Evolutionary conservation across 495 filamentous ascomycete species (phyloP).

Genomic region (Xylaria intraflava): DNA sequence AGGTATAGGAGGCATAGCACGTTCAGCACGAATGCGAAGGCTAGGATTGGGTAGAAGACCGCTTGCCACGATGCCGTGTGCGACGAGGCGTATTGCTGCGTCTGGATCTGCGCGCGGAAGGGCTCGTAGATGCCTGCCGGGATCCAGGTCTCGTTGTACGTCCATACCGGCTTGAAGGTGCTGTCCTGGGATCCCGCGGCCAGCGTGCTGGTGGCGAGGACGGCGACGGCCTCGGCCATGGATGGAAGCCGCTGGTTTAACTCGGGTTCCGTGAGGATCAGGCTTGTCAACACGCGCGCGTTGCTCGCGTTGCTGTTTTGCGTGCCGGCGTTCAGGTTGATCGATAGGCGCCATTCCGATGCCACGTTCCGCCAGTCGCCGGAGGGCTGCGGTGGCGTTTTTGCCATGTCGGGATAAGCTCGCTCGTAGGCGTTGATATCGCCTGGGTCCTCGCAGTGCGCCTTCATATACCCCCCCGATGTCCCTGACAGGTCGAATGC

Average conservation of each 20-base stretch:
- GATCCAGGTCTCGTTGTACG: constrained; percentile 23
- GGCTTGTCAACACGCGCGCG: constrained; percentile 55
- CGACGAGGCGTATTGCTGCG: constrained; percentile 58
- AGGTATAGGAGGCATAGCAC: constrained; percentile 54
- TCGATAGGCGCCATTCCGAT: constrained; percentile 46
- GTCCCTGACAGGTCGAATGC: constrained; percentile 51
- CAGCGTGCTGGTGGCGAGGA: constrained; percentile 58
- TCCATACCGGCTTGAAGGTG: constrained; percentile 36
- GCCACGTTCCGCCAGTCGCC: constrained; percentile 56
- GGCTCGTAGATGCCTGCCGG: constrained; percentile 37
- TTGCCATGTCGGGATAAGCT: constrained; percentile 24
- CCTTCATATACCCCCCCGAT: constrained; percentile 46
- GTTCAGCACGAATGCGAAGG: constrained; percentile 57
- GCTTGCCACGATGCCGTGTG: constrained; percentile 49
- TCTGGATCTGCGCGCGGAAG: constrained; percentile 52
- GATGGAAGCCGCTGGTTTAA: constrained; percentile 45
- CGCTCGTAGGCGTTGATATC: constrained; percentile 48
- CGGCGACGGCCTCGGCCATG: constrained; percentile 60
- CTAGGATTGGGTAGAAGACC: constrained; percentile 57
- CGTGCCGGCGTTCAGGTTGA: constrained; percentile 56
- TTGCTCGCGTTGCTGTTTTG: constrained; percentile 53
- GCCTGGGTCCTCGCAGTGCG: constrained; percentile 50
- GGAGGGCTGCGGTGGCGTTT: constrained; percentile 19
- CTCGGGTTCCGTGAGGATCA: constrained; percentile 27
- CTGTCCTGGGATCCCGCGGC: constrained; percentile 45